Evolutionary conservation across 495 filamentous ascomycete species (phyloP).

Genomic region (Aspergillus nidulans): DNA sequence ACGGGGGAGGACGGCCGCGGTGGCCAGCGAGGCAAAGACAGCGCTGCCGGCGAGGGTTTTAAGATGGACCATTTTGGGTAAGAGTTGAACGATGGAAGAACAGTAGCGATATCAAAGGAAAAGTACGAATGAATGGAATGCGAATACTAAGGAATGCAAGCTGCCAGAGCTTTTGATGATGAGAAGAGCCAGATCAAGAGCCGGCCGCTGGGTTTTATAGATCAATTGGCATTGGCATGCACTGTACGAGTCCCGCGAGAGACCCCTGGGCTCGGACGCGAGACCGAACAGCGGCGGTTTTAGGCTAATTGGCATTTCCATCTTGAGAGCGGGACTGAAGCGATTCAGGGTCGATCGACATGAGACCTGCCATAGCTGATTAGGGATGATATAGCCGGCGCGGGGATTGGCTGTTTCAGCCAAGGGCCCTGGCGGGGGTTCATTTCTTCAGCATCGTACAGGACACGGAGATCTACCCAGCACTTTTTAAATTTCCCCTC

Average conservation of each 20-base stretch:
- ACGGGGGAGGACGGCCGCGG: background rate
- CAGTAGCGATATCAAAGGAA: too few species aligned
- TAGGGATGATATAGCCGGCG: background rate
- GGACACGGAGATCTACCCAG: constrained; percentile 1
- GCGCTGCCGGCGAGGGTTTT: constrained; percentile 4
- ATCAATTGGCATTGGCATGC: too few species aligned
- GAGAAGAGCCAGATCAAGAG: too few species aligned
- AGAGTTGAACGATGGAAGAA: too few species aligned
- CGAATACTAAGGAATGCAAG: too few species aligned
- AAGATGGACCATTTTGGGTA: constrained; percentile 11
- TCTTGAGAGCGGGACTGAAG: background rate
- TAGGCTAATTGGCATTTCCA: constrained; percentile 1
- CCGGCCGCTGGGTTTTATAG: too few species aligned
- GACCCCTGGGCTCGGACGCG: background rate
- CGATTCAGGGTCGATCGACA: background rate
- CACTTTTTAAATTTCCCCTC: too few species aligned
- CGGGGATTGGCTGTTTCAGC: background rate
- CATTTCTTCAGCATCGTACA: background rate
- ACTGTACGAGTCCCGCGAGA: too few species aligned
- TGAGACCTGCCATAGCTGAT: background rate
- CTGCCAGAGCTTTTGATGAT: too few species aligned
- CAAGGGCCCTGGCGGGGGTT: background rate
- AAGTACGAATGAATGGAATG: too few species aligned
- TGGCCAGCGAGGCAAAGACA: constrained; percentile 9
- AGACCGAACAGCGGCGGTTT: background rate